Percentiles rank a stretch among this genome's conserved stretches.
phyloP scores from a whole-genome alignment of 306 rosid species.

The Rosa rugosa region DNA sequence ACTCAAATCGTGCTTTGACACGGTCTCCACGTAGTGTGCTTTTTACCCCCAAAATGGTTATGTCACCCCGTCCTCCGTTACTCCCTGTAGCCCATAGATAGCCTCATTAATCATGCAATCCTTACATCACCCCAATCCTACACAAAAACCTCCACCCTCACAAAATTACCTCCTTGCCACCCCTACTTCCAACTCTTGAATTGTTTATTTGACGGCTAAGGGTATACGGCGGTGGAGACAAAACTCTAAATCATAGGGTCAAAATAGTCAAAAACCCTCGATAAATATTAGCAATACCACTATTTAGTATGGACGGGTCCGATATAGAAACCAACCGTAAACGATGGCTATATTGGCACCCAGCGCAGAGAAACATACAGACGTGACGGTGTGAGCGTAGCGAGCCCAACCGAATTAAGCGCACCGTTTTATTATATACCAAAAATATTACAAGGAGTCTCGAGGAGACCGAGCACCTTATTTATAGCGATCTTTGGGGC shows the following conservation, averaged over 20 bases:
- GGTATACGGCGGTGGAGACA: neutral
- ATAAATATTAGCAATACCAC: neutral
- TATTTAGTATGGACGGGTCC: neutral
- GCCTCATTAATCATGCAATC: neutral
- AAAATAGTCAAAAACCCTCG: neutral
- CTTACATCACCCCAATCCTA: neutral
- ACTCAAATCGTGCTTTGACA: too few relatives aligned
- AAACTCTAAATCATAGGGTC: neutral
- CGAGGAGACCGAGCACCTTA: neutral
- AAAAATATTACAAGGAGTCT: neutral
- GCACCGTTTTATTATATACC: neutral
- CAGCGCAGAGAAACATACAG: neutral
- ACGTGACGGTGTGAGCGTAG: neutral
- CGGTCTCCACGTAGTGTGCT: too few relatives aligned
- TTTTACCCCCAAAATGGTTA: neutral
- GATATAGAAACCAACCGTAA: neutral
- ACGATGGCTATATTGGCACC: neutral
- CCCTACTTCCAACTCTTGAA: neutral
- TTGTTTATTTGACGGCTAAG: neutral
- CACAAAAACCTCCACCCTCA: neutral
- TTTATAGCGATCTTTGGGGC: neutral
- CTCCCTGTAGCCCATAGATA: neutral
- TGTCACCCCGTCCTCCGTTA: neutral
- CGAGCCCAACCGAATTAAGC: neutral
- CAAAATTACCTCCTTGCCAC: neutral